Base-by-base conservation (phyloP, 2,329 filamentous ascomycete species). In the Knoxdaviesia proteae region DNA sequence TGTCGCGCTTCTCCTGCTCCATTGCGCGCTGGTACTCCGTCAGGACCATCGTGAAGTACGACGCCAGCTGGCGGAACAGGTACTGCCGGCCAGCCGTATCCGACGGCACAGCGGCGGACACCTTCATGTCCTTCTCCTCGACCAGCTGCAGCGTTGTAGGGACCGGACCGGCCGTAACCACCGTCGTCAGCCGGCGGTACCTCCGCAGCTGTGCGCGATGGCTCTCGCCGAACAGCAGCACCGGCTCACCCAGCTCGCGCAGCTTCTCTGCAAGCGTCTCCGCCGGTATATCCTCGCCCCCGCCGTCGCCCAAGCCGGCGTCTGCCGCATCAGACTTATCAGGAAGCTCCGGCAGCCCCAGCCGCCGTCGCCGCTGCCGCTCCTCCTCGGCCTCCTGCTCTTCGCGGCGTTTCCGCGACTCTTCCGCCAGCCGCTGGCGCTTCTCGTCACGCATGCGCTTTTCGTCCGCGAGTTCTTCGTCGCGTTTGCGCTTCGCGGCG, bases 21-120 rank as follows among this genome's bases (percentile, higher is more conserved):
- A 98, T 71, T 5, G 87, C 86, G 36, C 63, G 56, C 51, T 87
- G 75, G 80, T 92, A 98, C 58, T 92, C 88, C 38, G 69, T 72
- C 45, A 98, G 65, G n/a, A 98, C 75, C 76, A 98, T 84, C 42
- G 83, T 92, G 63, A 98, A 96, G 64, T 94, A 98, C 40, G 83
- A 90, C 20, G 82, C 83, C 44, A 98, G 68, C 59, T 98, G 88
- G 7, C 88, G 71, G 62, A 80, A 88, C 36, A 98, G 64, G 58
- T 80, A 86, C 38, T 69, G 63, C 39, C 76, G 72, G 0, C 66
- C 80, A 36, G 77, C 72, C 20, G 63, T 63, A 50, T 87, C 80
- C 51, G 63, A 67, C 1, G 73, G 71, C 7, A 83, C 61, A 38
- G 64, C 66, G 10, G 68, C 65, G 1, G 74, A 64, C 30, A 96